Percentiles rank a stretch among this genome's conserved stretches.
Conservation (phyloP, 805 yeast genomes). For the Kodamaea neixiangensis region DNA sequence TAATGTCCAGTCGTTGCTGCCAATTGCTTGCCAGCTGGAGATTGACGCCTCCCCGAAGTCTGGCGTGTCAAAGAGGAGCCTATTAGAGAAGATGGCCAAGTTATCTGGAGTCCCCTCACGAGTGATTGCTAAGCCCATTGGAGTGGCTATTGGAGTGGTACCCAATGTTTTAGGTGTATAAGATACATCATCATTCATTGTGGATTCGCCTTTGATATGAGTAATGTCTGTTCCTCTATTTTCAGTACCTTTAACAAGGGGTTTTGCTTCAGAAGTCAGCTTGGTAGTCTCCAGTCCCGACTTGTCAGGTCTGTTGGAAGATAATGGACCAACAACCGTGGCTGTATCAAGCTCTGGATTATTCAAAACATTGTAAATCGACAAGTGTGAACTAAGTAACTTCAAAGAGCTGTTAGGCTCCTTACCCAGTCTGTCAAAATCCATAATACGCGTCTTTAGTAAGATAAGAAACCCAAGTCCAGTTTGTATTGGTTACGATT, state of each 20-base stretch:
- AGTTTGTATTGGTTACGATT: not conserved
- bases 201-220: not conserved
- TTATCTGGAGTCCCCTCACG: conserved; percentile 1
- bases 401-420: conserved; percentile 14
- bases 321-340: not conserved
- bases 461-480: not conserved
- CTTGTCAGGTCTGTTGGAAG: not conserved
- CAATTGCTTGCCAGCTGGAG: conserved; percentile 33
- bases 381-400: conserved; percentile 38
- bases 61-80: conserved; percentile 7
- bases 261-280: not conserved
- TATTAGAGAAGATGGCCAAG: not conserved
- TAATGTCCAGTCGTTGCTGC: conserved; percentile 13
- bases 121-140: not conserved
- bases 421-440: not conserved
- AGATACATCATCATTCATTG: not conserved
- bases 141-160: not conserved
- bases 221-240: not conserved
- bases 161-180: not conserved
- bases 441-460: not conserved
- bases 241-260: not conserved
- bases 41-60: conserved; percentile 16
- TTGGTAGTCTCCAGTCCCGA: not conserved
- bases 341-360: conserved; percentile 40
- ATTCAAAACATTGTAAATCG: conserved; percentile 38